Base-by-base conservation (phyloP, 805 yeast species). In the Aciculoconidium aculeatum region DNA sequence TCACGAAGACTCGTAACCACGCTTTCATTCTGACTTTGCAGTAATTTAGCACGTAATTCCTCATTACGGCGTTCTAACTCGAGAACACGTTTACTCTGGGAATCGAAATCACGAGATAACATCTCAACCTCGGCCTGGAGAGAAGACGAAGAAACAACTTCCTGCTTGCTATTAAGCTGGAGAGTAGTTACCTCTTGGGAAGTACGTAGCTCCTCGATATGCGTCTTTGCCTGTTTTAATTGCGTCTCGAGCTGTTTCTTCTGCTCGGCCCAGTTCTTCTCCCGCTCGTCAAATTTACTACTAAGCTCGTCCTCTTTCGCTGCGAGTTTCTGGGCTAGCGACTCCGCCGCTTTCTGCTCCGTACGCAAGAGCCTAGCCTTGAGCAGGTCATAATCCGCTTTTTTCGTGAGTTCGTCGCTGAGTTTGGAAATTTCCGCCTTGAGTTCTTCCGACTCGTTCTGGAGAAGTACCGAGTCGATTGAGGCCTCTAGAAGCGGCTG, bases 1-100 rank as follows among this genome's bases (percentile, higher is more conserved):
- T 66, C 68, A 30, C 58, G 58, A 15, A 70, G 26, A 9, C 40
- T 40, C 49, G 67, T 37, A 40, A 54, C 40, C 59, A 70, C 47
- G 45, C 62, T 40, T 55, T 73, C 65, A 31, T 70, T 66, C 21
- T 72, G 72, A 3, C 75, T 65, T 25, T 63, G 54, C 23, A 80
- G 72, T 30, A 87, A 52, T 32, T 81, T 81, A 11, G 75, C 65
- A 35, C 85, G 71, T 31, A 87, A 61, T 28, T 79, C 78, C 45
- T 82, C 83, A 45, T 86, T 88, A 35, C 95, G 67, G 37, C 72
- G 72, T 50, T 86, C 94, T 31, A 87, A 67, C 44, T 80, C 86
- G 28, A 74, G 50, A 1, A 77, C 70, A 34, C 92, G 69, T 30
- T 73, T 58, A 42, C 83, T 82, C 24, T 83, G 71, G 15, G 75